A percentile compares a stretch with the other conserved stretches of the same genome.
These are phyloP conservation scores for Litsea cubeba DNA, from an alignment of 164 flowering plant species.

Conservation along the genomic window DNA sequence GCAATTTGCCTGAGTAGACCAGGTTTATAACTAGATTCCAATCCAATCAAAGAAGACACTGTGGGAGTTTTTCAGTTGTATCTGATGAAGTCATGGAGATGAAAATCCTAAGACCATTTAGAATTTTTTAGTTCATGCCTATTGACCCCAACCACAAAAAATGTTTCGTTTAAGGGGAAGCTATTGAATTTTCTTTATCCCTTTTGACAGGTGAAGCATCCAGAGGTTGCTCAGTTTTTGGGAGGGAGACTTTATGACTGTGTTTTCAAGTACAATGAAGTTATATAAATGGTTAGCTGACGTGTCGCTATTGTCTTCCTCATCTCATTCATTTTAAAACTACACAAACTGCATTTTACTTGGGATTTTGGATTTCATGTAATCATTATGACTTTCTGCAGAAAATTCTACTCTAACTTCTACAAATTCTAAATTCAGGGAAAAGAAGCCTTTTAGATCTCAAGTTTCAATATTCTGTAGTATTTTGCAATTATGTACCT, in stretches of 20 bases:
- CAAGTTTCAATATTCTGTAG: too few species aligned
- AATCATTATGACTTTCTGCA: too few species aligned
- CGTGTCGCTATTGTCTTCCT: background rate
- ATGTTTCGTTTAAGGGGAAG: background rate
- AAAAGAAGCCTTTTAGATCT: too few species aligned
- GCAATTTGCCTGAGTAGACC: background rate
- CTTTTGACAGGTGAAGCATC: constrained; percentile 79
- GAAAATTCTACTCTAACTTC: too few species aligned
- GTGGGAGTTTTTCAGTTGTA: background rate
- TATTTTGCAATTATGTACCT: too few species aligned
- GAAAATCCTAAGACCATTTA: background rate
- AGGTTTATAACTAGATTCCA: background rate
- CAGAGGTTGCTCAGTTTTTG: constrained; percentile 93
- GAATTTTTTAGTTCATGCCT: background rate
- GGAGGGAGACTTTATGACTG: constrained; percentile 98
- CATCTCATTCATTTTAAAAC: background rate
- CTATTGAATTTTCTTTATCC: background rate
- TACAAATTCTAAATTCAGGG: too few species aligned
- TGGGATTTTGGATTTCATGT: background rate
- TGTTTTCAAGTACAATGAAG: constrained; percentile 88
- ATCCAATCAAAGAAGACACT: background rate
- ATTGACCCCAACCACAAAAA: background rate
- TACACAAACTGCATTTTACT: background rate
- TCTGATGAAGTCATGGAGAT: background rate
- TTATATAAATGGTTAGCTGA: constrained; percentile 3